Conservation (phyloP, 2,329 filamentous ascomycete species). For the Clarireedia homoeocarpa region DNA sequence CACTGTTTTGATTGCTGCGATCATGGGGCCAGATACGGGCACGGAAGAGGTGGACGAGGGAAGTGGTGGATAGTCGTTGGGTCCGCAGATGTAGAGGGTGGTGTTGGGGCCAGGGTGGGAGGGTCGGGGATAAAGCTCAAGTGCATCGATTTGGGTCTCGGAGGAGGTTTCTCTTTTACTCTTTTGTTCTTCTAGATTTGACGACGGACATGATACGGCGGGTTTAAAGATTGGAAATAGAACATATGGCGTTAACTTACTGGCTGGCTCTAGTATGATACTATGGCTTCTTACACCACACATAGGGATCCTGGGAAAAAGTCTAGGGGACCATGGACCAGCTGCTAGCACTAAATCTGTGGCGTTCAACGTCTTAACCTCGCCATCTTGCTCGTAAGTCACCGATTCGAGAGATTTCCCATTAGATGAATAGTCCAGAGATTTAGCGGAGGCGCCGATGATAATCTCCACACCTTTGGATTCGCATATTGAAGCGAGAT, state of each 20-base stretch:
- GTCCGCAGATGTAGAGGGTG: not conserved
- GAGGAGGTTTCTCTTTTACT: not conserved
- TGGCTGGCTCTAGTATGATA: not conserved
- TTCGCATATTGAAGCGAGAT: not conserved
- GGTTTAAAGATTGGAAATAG: not conserved
- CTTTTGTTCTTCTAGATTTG: not conserved
- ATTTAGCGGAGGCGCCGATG: not conserved
- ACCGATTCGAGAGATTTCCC: not conserved
- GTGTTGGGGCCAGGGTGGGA: not conserved
- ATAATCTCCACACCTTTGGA: not conserved
- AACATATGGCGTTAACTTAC: not conserved
- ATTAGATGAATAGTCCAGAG: not conserved
- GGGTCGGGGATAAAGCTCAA: not conserved
- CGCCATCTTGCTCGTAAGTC: not conserved
- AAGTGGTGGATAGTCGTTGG: not conserved
- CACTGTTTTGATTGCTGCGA: not conserved
- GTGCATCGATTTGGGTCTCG: not conserved
- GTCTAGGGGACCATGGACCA: not conserved
- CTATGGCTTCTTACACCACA: not conserved
- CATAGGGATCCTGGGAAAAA: not conserved
- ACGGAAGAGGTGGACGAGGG: not conserved
- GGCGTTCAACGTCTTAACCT: not conserved
- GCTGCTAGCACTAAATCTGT: not conserved
- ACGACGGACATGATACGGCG: not conserved
- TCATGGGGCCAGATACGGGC: not conserved